A percentile compares a stretch with the other conserved stretches of the same genome.
These are phyloP conservation scores for Boletus calvinii DNA, from an alignment of 1,284 basidiomycete genomes.

Conservation along the genomic window DNA sequence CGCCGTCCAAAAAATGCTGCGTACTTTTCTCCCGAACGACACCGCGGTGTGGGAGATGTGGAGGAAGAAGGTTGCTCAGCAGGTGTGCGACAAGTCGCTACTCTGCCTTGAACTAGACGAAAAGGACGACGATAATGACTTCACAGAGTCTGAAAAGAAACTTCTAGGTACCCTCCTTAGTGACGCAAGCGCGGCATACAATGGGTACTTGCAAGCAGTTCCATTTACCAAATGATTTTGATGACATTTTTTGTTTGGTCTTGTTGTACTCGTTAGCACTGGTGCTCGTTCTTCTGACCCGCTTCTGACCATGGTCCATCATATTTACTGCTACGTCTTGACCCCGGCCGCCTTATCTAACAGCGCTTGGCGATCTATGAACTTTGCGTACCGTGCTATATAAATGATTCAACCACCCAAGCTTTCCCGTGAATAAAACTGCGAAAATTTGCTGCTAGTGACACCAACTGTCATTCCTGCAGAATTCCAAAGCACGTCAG, in stretches of 20 bases:
- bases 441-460: neutral
- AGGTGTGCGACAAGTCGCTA: slow-evolving; percentile 11
- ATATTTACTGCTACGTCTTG: neutral
- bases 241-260: neutral
- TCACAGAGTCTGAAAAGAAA: neutral
- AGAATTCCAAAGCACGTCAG: no score
- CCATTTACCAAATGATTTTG: neutral
- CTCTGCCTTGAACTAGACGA: slow-evolving; percentile 3
- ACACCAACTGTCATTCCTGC: no score
- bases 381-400: no score
- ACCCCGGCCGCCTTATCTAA: neutral
- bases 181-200: slow-evolving; percentile 13
- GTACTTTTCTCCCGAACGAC: slow-evolving; percentile 21
- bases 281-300: no score
- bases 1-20: slow-evolving; percentile 13
- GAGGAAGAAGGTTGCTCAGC: slow-evolving; percentile 18
- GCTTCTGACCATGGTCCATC: neutral
- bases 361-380: neutral
- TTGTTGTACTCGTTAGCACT: neutral
- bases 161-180: slow-evolving; percentile 11
- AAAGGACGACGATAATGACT: neutral
- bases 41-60: slow-evolving; percentile 25
- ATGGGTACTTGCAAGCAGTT: slow-evolving; percentile 7
- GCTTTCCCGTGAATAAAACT: neutral
- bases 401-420: neutral